Conservation (phyloP, 768 basidiomycete genomes). For the Stropharia rugosoannulata region DNA sequence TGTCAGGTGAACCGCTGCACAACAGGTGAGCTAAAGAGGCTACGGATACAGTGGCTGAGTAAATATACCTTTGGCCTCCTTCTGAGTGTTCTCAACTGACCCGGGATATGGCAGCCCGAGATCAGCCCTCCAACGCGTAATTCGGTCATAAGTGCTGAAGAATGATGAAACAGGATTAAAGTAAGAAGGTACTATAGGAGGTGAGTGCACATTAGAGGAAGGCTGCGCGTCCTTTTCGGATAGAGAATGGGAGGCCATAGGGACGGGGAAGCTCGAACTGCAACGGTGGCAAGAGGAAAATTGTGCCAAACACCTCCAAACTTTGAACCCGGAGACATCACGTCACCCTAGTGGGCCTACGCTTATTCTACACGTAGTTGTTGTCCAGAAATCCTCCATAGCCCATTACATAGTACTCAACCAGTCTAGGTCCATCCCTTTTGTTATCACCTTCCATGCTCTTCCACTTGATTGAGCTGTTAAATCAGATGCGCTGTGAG, state of each 20-base stretch:
- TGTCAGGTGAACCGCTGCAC: slow-evolving; percentile 80
- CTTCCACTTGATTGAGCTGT: too few species aligned
- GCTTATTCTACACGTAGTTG: not conserved
- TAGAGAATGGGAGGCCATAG: slow-evolving; percentile 46
- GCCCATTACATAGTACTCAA: too few species aligned
- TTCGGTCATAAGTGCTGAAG: slow-evolving; percentile 64
- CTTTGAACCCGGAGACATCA: slow-evolving; percentile 9
- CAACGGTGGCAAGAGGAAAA: slow-evolving; percentile 37
- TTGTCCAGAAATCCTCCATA: not conserved
- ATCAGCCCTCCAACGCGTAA: slow-evolving; percentile 79
- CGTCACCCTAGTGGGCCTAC: not conserved
- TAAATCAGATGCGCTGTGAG: too few species aligned
- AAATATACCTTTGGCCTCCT: slow-evolving; percentile 81
- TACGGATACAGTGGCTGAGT: not conserved
- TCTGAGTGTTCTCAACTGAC: slow-evolving; percentile 87
- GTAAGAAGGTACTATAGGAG: slow-evolving; percentile 35
- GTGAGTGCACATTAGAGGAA: slow-evolving; percentile 33
- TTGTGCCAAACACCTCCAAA: slow-evolving; percentile 35
- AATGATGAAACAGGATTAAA: slow-evolving; percentile 57
- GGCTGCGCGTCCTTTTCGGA: slow-evolving; percentile 42
- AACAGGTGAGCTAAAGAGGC: slow-evolving; percentile 4
- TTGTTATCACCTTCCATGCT: too few species aligned
- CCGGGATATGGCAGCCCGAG: slow-evolving; percentile 91
- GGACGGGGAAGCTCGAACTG: slow-evolving; percentile 17
- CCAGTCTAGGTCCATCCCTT: too few species aligned